phyloP scores from a whole-genome alignment of 495 filamentous ascomycete genomes.

The Aspergillus carlsbadensis region DNA sequence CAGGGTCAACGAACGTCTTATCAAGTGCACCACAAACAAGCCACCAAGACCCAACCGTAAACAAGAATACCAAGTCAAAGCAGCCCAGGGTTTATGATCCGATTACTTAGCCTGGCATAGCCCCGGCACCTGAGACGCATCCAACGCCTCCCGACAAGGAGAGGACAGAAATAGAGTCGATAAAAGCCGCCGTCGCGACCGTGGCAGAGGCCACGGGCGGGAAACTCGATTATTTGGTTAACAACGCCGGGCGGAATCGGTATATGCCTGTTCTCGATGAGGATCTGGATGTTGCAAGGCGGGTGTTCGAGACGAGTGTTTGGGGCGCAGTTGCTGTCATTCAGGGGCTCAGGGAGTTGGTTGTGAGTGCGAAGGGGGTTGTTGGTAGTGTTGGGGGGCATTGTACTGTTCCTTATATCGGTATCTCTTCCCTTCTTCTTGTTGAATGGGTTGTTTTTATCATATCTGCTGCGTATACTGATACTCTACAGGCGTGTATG shows the following conservation, averaged over 20 bases:
- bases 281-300: constrained; percentile 46
- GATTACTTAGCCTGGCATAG: no score
- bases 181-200: constrained; percentile 35
- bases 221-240: constrained; percentile 62
- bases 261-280: constrained; percentile 55
- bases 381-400: constrained; percentile 56
- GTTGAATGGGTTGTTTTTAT: background rate
- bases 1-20: no score
- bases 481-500: constrained; percentile 43
- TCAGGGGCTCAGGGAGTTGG: constrained; percentile 51
- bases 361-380: constrained; percentile 50
- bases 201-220: constrained; percentile 55
- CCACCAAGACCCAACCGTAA: no score
- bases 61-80: no score
- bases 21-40: no score
- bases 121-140: no score
- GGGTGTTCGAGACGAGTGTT: constrained; percentile 62
- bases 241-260: constrained; percentile 60
- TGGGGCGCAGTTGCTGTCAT: constrained; percentile 56
- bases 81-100: no score
- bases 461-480: no score
- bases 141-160: no score
- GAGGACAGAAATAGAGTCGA: no score
- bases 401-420: constrained; percentile 39
- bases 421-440: background rate